Conservation (phyloP, 1,284 basidiomycete species). For the Puccinia coronata region DNA sequence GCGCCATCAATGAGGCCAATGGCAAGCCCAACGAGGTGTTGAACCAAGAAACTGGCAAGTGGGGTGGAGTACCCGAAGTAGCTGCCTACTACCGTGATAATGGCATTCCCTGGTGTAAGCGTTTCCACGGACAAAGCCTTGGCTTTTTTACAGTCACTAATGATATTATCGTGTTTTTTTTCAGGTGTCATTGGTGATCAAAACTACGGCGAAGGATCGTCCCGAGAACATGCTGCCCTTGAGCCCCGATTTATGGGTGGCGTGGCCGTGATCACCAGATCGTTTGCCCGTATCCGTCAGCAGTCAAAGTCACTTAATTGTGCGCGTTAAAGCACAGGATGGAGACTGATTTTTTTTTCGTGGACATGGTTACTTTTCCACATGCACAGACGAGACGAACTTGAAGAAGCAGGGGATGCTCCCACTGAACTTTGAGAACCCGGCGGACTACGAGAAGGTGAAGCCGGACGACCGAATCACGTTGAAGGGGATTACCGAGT, state of each 20-base stretch:
- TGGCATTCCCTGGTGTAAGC: constrained; percentile 87
- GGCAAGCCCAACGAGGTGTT: constrained; percentile 93
- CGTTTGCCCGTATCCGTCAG: constrained; percentile 48
- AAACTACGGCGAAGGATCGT: constrained; percentile 98
- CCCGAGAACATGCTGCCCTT: constrained; percentile 63
- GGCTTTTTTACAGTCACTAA: not conserved
- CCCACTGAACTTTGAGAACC: constrained; percentile 81
- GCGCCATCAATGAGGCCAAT: constrained; percentile 93
- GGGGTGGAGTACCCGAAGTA: constrained; percentile 77
- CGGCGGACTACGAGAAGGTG: constrained; percentile 87
- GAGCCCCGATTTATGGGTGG: constrained; percentile 42
- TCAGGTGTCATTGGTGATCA: constrained; percentile 66
- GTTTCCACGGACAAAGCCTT: constrained; percentile 54
- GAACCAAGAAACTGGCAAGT: constrained; percentile 87
- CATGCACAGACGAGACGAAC: constrained; percentile 65
- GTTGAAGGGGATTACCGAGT: constrained; percentile 77
- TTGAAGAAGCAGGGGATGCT: constrained; percentile 98
- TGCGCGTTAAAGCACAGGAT: constrained; percentile 62
- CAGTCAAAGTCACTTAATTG: constrained; percentile 62
- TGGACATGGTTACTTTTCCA: constrained; percentile 71
- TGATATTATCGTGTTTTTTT: not conserved
- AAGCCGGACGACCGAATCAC: constrained; percentile 78
- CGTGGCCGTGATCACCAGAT: constrained; percentile 35
- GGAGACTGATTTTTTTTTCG: constrained; percentile 65
- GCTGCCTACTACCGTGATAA: constrained; percentile 84